Base-by-base conservation (phyloP, 139 green algal genomes). In the Chlorella sorokiniana region DNA sequence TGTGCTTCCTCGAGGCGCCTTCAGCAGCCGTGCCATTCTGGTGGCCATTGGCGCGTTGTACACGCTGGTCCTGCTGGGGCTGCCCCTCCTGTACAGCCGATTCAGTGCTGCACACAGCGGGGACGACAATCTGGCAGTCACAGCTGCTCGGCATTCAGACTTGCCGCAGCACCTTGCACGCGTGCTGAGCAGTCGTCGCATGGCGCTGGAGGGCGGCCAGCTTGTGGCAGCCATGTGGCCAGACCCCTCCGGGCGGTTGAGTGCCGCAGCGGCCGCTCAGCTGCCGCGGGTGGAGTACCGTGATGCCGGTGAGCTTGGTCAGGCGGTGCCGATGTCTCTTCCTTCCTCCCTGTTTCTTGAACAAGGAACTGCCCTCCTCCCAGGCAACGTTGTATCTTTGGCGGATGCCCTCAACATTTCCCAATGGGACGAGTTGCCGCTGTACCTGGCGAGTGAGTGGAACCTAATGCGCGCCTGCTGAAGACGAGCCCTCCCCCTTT, bases 371-470 rank as follows among this genome's bases (percentile, higher is more conserved):
- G n/a, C n/a, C n/a, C n/a, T n/a, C n/a, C n/a, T n/a, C n/a, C n/a
- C 44, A 45, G 65, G 78, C 45, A 72, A 77, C 35, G 51, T 76
- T 1, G 65, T 83, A 29, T 3, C 20, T 14, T 51, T 83, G 51
- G 48, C 18, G 8, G 78, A 76, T 29, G 78, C 78, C 6, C 65
- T 83, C 1, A 69, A 83, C 37, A 41, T 29, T 38, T 69, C 65
- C 3, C 65, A 35, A 14, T 83, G 51, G 68, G 35, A 56, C 5
- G 68, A 83, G 37, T 48, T 69, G 48, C 45, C 37, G 3, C 78
- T 83, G 6, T 83, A 83, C 65, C 35, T 54, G 11, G 35, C 76
- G 2, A n/a, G 76, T 81, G 31, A 81, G 76, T 48, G 16, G 16
- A 11, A 11, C 48, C 11, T 56, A 11, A 56, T 56, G 48, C 16